These are phyloP conservation scores for Aspergillus piperis DNA, from an alignment of 2,329 filamentous ascomycete species.

Conservation along the genomic window DNA sequence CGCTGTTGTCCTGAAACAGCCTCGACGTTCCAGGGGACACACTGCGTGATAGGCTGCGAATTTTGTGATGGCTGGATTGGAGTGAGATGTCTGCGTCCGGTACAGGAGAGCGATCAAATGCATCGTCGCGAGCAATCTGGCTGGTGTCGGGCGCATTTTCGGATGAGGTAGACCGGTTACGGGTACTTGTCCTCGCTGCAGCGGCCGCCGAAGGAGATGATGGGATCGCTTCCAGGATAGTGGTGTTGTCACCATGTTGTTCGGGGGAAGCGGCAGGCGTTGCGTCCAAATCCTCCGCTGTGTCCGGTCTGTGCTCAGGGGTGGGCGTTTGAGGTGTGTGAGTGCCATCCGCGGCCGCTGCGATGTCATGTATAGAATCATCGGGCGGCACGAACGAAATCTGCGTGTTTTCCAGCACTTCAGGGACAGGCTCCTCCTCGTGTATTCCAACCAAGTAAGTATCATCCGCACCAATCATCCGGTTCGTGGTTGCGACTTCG, in stretches of 20 bases:
- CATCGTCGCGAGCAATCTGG: slow-evolving; percentile 26
- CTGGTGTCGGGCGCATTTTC: slow-evolving; percentile 23
- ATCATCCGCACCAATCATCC: slow-evolving; percentile 42
- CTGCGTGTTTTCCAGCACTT: slow-evolving; percentile 25
- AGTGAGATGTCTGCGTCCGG: slow-evolving; percentile 27
- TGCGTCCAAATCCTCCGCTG: slow-evolving; percentile 21
- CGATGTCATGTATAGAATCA: slow-evolving; percentile 24
- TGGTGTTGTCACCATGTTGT: slow-evolving; percentile 35
- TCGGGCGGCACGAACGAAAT: slow-evolving; percentile 29
- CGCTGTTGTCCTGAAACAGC: slow-evolving; percentile 30
- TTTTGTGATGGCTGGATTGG: slow-evolving; percentile 30
- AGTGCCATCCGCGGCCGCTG: slow-evolving; percentile 20
- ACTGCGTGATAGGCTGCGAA: slow-evolving; percentile 29
- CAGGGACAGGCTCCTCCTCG: slow-evolving; percentile 22
- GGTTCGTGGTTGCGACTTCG: slow-evolving; percentile 33
- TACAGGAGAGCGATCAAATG: slow-evolving; percentile 23
- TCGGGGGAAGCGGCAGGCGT: slow-evolving; percentile 21
- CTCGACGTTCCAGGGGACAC: slow-evolving; percentile 30
- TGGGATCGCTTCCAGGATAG: slow-evolving; percentile 43
- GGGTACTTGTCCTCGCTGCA: slow-evolving; percentile 42
- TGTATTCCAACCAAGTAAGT: slow-evolving; percentile 46
- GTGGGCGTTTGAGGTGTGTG: slow-evolving; percentile 23
- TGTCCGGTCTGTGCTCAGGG: slow-evolving; percentile 18
- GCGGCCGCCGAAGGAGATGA: slow-evolving; percentile 50
- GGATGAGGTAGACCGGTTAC: slow-evolving; percentile 37